Percentiles rank a stretch among this genome's conserved stretches.
Conservation (phyloP, 176 grass and related monocot species). For the Alloteropsis semialata region DNA sequence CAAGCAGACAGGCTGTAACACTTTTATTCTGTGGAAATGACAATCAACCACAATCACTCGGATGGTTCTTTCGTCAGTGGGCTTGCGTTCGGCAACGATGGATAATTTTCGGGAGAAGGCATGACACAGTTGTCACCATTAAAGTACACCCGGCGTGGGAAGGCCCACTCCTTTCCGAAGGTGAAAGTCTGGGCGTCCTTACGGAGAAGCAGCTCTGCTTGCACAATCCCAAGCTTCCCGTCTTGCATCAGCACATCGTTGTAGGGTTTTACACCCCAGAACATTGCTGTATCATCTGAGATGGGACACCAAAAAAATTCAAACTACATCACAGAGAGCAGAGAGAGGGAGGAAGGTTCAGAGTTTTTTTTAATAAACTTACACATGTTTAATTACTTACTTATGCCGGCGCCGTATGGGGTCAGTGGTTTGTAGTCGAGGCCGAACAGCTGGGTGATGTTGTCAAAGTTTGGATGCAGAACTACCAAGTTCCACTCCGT, state of each 20-base stretch:
- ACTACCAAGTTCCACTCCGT: conserved; percentile 83
- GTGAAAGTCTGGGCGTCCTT: conserved; percentile 62
- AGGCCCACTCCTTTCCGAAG: conserved; percentile 87
- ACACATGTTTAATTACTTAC: no score
- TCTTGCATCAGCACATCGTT: conserved; percentile 89
- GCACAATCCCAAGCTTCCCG: conserved; percentile 65
- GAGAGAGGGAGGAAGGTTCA: neutral
- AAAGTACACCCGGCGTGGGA: conserved; percentile 76
- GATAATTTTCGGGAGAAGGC: conserved; percentile 69
- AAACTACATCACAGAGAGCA: neutral
- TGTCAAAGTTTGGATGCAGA: conserved; percentile 89
- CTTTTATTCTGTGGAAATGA: no score
- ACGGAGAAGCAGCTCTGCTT: conserved; percentile 75
- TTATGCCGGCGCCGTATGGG: conserved; percentile 74
- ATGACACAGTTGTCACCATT: conserved; percentile 94
- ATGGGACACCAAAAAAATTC: neutral
- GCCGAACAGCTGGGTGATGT: conserved; percentile 72
- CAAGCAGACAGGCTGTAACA: no score
- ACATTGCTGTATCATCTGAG: conserved; percentile 92
- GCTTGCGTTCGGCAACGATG: conserved; percentile 78
- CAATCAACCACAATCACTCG: no score
- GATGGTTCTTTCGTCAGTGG: conserved; percentile 62
- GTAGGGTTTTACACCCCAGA: conserved; percentile 93
- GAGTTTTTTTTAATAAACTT: no score
- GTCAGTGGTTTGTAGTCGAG: conserved; percentile 92